phyloP scores from a whole-genome alignment of 1,139 yeast species.

The Pichia sp. region DNA sequence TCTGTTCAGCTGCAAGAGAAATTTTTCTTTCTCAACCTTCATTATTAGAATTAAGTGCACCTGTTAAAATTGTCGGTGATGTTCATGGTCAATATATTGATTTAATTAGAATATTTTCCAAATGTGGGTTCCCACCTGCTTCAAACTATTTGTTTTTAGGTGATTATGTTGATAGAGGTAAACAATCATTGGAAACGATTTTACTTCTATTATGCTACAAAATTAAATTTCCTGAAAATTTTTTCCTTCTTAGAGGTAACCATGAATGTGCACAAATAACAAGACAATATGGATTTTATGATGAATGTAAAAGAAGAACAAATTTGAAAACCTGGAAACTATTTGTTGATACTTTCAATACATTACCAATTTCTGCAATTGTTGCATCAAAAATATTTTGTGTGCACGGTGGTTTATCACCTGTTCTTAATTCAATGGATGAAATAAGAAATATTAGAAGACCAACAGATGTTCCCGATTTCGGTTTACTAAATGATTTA shows the following conservation, averaged over 20 bases:
- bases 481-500: constrained; percentile 84
- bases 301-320: constrained; percentile 86
- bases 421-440: constrained; percentile 83
- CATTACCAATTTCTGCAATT: constrained; percentile 90
- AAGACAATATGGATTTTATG: constrained; percentile 91
- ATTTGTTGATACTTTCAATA: constrained; percentile 89
- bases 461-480: constrained; percentile 97
- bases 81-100: constrained; percentile 97
- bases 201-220: constrained; percentile 80
- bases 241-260: constrained; percentile 85
- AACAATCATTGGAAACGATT: constrained; percentile 88
- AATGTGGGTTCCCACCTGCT: constrained; percentile 97
- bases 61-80: constrained; percentile 96
- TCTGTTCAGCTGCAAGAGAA: constrained; percentile 84
- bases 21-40: constrained; percentile 86
- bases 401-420: constrained; percentile 95
- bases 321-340: constrained; percentile 90
- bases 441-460: constrained; percentile 87
- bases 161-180: constrained; percentile 95
- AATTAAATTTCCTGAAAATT: constrained; percentile 93
- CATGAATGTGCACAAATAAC: constrained; percentile 98
- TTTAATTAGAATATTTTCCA: constrained; percentile 80
- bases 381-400: constrained; percentile 96
- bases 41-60: constrained; percentile 81
- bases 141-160: constrained; percentile 89